Evolutionary conservation across 2,329 filamentous ascomycete species (phyloP), one percentile per base, ranked within the genome.

Genomic region (Colletotrichum liriopes): DNA sequence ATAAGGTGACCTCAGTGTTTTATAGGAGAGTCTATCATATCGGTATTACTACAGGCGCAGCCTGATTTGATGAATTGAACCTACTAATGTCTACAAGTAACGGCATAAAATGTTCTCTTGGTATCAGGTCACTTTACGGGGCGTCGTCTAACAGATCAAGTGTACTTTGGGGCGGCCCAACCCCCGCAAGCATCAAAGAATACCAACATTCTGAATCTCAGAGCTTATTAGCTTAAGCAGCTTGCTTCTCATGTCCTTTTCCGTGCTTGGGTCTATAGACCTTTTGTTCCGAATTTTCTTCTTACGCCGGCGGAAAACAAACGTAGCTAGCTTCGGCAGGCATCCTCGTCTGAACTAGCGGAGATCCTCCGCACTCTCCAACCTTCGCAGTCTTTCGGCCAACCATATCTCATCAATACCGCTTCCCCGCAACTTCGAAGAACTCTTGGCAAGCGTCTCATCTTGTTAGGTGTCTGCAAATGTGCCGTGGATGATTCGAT

Each of bases 321-420:
- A 26, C 29, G 29, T 32, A 32, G 29, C 29, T 32, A 6, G 39
- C 8, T 8, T 41, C 37, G n/a, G 35, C 18, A 4, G 5, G 23
- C 16, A 12, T 18, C 45, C 67, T 47, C 32, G 55, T 35, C 23
- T 23, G 5, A 18, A 41, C 55, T 37, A 55, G 67, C 67, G 67
- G 67, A 67, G 63, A 47, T 55, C 49, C 67, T 71, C 61, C 61
- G 67, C 61, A 65, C 18, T 32, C 45, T 37, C 35, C 35, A 35
- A 65, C 12, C 37, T 60, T 20, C 56, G 29, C 32, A 67, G 26
- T 26, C 20, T 11, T 26, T 2, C 16, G 18, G 47, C 67, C 63
- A 67, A 67, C 55, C 55, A 60, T 16, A 20, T 6, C 6, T n/a
- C 12, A 9, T 8, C 67, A 67, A 71, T 67, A 32, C 29, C 29